phyloP scores from a whole-genome alignment of 2,329 filamentous ascomycete genomes.

The Cryoendolithus antarcticus region DNA sequence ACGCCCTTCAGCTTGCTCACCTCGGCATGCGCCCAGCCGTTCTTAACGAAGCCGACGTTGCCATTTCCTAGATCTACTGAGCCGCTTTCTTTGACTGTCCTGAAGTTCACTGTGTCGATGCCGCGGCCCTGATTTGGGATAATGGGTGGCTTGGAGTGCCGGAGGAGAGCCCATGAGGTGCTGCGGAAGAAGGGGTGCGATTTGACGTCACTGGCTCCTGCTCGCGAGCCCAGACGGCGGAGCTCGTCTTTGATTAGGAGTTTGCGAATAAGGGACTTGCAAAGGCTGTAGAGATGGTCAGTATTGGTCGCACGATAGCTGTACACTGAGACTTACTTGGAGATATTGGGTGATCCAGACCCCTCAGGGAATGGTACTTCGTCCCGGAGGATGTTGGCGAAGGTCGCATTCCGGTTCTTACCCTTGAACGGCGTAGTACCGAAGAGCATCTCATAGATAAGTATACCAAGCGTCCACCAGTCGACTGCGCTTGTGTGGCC shows the following conservation, averaged over 20 bases:
- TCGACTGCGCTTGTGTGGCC: constrained; percentile 97
- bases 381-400: constrained; percentile 91
- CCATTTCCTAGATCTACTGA: constrained; percentile 76
- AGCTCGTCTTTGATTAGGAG: constrained; percentile 97
- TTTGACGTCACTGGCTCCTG: constrained; percentile 94
- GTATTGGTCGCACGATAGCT: no score
- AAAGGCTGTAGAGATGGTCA: constrained; percentile 48
- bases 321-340: constrained; percentile 55
- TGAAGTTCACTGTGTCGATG: constrained; percentile 91
- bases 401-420: constrained; percentile 96
- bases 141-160: constrained; percentile 96
- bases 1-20: constrained; percentile 54
- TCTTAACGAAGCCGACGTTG: constrained; percentile 26
- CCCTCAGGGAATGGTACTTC: constrained; percentile 95
- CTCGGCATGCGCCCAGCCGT: not conserved
- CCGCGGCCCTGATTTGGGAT: constrained; percentile 82
- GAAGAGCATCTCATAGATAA: constrained; percentile 98
- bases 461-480: constrained; percentile 96
- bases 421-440: constrained; percentile 98
- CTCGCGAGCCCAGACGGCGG: constrained; percentile 79
- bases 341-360: constrained; percentile 68
- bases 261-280: constrained; percentile 93
- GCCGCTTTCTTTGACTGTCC: constrained; percentile 93
- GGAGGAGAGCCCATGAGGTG: constrained; percentile 91
- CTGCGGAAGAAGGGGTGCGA: constrained; percentile 89